These are phyloP conservation scores for Cercophora sp. DNA, from an alignment of 495 filamentous ascomycete genomes.

Conservation along the genomic window DNA sequence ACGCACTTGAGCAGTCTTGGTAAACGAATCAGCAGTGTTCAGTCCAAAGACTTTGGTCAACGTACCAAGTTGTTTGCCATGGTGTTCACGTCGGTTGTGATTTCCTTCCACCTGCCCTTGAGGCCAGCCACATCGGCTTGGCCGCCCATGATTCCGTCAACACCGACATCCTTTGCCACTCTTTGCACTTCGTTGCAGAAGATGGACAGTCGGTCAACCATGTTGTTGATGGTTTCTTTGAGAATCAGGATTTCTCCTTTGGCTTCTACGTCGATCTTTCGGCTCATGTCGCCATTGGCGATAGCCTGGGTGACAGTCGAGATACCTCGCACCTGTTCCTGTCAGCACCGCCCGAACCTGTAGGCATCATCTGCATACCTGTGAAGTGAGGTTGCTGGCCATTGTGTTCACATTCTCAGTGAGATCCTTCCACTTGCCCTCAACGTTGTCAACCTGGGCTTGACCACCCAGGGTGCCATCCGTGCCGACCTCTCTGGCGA, in stretches of 20 bases:
- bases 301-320: conserved; percentile 97
- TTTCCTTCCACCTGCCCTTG: conserved; percentile 95
- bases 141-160: conserved; percentile 98
- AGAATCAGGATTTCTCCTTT: conserved; percentile 91
- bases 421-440: conserved; percentile 99
- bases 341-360: background rate
- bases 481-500: conserved; percentile 95
- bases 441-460: conserved; percentile 93
- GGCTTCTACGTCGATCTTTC: conserved; percentile 93
- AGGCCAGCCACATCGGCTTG: conserved; percentile 94
- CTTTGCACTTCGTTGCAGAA: conserved; percentile 97
- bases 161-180: conserved; percentile 94
- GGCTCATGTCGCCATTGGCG: conserved; percentile 86
- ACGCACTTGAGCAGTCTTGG: conserved; percentile 84
- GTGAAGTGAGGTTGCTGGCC: conserved; percentile 91
- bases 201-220: conserved; percentile 92
- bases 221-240: conserved; percentile 98
- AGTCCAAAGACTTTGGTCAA: background rate
- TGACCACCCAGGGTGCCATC: conserved; percentile 95
- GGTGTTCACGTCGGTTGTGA: conserved; percentile 95
- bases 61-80: conserved; percentile 89
- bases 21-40: conserved; percentile 12
- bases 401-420: conserved; percentile 95
- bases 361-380: conserved; percentile 37
- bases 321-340: conserved; percentile 72